These are phyloP conservation scores for Stylonectria norvegica DNA, from an alignment of 2,329 filamentous ascomycete genomes.

Conservation along the genomic window DNA sequence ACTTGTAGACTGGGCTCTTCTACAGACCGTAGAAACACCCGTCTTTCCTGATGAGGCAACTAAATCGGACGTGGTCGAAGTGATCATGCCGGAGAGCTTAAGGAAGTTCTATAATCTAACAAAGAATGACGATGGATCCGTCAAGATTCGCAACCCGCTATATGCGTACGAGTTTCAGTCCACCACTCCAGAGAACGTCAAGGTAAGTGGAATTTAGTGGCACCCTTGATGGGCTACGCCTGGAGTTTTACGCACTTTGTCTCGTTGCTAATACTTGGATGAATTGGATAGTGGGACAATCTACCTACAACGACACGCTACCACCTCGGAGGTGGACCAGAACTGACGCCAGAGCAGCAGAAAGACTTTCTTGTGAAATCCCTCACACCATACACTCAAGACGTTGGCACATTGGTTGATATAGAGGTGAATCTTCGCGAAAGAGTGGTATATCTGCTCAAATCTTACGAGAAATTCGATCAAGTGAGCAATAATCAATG, in stretches of 20 bases:
- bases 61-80: neutral
- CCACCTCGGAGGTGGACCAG: neutral
- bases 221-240: neutral
- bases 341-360: neutral
- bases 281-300: neutral
- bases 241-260: neutral
- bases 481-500: conserved; percentile 3
- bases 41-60: neutral
- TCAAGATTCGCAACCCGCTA: conserved; percentile 4
- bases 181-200: neutral
- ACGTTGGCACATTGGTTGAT: neutral
- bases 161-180: conserved; percentile 3
- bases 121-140: neutral
- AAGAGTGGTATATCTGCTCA: conserved; percentile 5
- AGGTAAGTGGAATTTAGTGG: neutral
- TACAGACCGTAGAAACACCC: neutral
- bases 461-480: conserved; percentile 4
- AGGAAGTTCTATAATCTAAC: neutral
- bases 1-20: neutral
- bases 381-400: conserved; percentile 1
- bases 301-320: conserved; percentile 4
- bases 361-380: neutral
- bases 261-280: neutral
- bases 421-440: conserved; percentile 5
- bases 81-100: neutral